Evolutionary conservation across 306 rosid species (phyloP).

Genomic region (Pterocarpus macrocarpus): DNA sequence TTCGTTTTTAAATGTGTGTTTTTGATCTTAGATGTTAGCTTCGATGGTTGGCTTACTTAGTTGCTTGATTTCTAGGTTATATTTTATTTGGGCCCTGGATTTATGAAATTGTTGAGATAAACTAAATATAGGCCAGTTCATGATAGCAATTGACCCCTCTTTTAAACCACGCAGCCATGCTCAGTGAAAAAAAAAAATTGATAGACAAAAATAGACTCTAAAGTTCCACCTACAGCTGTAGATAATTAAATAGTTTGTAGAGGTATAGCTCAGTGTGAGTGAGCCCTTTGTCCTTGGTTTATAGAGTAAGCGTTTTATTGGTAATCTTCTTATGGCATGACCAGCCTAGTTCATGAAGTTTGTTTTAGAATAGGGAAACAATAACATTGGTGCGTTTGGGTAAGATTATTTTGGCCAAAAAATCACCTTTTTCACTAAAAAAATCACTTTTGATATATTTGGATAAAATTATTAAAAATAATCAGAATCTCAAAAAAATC

Average conservation of each 20-base stretch:
- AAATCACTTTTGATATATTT: too few species aligned
- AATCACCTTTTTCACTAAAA: too few species aligned
- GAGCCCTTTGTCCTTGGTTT: too few species aligned
- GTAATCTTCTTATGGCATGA: conserved; percentile 1
- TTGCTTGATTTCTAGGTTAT: conserved; percentile 32
- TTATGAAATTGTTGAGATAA: conserved; percentile 28
- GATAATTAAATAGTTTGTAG: conserved; percentile 25
- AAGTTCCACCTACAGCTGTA: background rate
- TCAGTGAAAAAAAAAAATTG: background rate
- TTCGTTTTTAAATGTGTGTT: conserved; percentile 1
- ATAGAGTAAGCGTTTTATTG: background rate
- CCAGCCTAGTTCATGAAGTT: background rate
- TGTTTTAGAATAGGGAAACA: conserved; percentile 11
- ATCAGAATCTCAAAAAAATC: too few species aligned
- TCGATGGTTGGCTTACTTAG: conserved; percentile 11
- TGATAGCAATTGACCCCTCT: background rate
- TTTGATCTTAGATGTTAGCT: conserved; percentile 17
- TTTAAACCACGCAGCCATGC: background rate
- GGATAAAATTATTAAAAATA: too few species aligned
- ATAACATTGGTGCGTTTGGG: background rate
- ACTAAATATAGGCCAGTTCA: conserved; percentile 19
- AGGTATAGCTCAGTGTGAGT: background rate
- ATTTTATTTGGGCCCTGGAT: conserved; percentile 9
- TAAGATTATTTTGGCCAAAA: too few species aligned
- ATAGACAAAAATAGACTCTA: background rate